Conservation (phyloP, 2,329 filamentous ascomycete species). For the Neonectria sp. region DNA sequence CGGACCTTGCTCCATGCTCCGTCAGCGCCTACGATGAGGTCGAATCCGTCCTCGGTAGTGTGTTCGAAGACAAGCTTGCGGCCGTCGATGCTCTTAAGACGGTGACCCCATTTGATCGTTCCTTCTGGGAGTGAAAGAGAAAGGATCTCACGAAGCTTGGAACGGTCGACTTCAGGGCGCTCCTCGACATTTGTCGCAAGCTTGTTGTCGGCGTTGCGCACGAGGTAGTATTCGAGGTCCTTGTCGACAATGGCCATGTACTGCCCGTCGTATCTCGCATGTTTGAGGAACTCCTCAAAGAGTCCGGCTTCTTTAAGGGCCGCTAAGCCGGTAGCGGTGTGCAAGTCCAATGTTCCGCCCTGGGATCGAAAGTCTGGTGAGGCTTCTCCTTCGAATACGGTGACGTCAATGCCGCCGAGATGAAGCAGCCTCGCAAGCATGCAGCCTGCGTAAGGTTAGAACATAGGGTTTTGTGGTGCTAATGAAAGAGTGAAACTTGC, state of each 20-base stretch:
- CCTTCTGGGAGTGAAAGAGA: slow-evolving; percentile 60
- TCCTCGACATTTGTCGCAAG: slow-evolving; percentile 48
- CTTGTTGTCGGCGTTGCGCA: slow-evolving; percentile 42
- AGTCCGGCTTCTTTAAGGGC: slow-evolving; percentile 66
- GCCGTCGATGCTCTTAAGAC: slow-evolving; percentile 57
- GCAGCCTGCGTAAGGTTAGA: slow-evolving; percentile 42
- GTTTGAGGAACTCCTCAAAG: slow-evolving; percentile 64
- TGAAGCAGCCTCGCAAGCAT: slow-evolving; percentile 65
- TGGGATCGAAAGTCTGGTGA: slow-evolving; percentile 62
- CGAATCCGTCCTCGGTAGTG: slow-evolving; percentile 54
- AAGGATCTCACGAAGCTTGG: slow-evolving; percentile 60
- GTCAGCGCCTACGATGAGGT: slow-evolving; percentile 56
- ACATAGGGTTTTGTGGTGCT: not conserved
- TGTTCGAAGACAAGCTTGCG: slow-evolving; percentile 57
- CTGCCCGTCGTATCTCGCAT: slow-evolving; percentile 68
- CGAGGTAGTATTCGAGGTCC: slow-evolving; percentile 53
- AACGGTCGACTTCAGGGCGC: slow-evolving; percentile 69
- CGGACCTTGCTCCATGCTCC: slow-evolving; percentile 57
- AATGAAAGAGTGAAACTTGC: slow-evolving; percentile 29
- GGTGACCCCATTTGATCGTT: slow-evolving; percentile 63
- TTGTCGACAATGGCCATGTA: slow-evolving; percentile 63
- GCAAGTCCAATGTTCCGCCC: slow-evolving; percentile 70
- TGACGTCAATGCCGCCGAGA: slow-evolving; percentile 60
- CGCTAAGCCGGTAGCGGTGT: slow-evolving; percentile 64
- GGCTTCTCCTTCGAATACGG: slow-evolving; percentile 65